Conservation (phyloP, 306 rosid genomes). For the Acacia melanoxylon region DNA sequence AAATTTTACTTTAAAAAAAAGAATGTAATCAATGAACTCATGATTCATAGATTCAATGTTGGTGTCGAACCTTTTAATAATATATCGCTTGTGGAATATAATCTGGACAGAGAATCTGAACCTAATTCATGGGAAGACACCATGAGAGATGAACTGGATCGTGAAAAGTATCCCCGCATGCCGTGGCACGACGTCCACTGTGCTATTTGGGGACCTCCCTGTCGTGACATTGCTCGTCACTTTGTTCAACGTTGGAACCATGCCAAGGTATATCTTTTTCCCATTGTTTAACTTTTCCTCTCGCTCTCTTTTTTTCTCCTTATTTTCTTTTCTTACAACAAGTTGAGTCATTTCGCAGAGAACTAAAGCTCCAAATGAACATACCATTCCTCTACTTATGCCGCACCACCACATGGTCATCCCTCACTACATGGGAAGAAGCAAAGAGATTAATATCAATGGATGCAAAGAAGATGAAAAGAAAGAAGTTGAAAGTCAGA, state of each 20-base stretch:
- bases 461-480: slow-evolving; percentile 39
- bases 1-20: slow-evolving; percentile 6
- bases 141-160: slow-evolving; percentile 94
- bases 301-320: neutral
- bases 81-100: slow-evolving; percentile 10
- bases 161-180: slow-evolving; percentile 90
- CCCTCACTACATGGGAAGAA: slow-evolving; percentile 90
- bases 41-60: slow-evolving; percentile 9
- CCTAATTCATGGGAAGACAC: slow-evolving; percentile 99
- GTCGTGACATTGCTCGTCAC: slow-evolving; percentile 95
- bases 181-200: slow-evolving; percentile 99
- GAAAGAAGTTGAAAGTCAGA: slow-evolving; percentile 46
- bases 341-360: slow-evolving; percentile 52
- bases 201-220: slow-evolving; percentile 97
- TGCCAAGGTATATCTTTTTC: slow-evolving; percentile 69
- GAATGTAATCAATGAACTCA: slow-evolving; percentile 4
- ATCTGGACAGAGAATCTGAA: slow-evolving; percentile 77
- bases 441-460: slow-evolving; percentile 56
- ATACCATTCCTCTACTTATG: slow-evolving; percentile 88
- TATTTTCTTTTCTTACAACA: slow-evolving; percentile 29
- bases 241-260: slow-evolving; percentile 99
- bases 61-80: neutral
- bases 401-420: slow-evolving; percentile 99
- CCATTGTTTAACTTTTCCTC: slow-evolving; percentile 21
- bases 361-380: slow-evolving; percentile 91